Percentiles rank a stretch among this genome's conserved stretches.
phyloP scores from a whole-genome alignment of 805 yeast genomes.

The Metschnikowia koreensis region DNA sequence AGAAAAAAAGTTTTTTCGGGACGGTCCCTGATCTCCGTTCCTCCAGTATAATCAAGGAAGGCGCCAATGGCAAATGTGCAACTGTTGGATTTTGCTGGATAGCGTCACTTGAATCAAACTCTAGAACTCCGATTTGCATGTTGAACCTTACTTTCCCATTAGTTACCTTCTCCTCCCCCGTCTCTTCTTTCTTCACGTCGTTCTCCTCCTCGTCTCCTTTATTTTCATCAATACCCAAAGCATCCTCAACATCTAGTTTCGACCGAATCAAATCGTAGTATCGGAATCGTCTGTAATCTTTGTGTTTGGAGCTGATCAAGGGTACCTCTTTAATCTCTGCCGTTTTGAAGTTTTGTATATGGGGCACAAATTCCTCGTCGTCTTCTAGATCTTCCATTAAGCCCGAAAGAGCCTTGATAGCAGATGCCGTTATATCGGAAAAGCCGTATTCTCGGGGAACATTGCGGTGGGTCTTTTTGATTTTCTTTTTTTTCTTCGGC shows the following conservation, averaged over 20 bases:
- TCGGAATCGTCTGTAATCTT: conserved; percentile 14
- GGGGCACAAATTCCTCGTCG: background rate
- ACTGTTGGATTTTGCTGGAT: background rate
- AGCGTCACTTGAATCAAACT: background rate
- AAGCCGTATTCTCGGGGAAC: too few relatives aligned
- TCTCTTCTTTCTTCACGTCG: too few relatives aligned
- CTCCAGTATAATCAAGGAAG: background rate
- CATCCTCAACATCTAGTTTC: background rate
- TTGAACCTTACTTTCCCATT: background rate
- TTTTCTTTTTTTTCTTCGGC: background rate
- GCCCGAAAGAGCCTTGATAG: background rate
- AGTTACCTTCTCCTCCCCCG: background rate
- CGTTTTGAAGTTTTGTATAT: background rate
- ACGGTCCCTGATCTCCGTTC: background rate
- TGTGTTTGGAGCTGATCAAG: conserved; percentile 1
- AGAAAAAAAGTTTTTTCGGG: background rate
- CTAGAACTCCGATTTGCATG: background rate
- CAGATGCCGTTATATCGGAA: too few relatives aligned
- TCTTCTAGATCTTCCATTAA: background rate
- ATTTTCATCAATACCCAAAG: background rate
- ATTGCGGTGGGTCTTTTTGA: background rate
- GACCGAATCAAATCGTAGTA: conserved; percentile 13
- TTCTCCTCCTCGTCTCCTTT: background rate
- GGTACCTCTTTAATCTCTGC: conserved; percentile 4
- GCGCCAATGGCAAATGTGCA: background rate